These are phyloP conservation scores for Mikania micrantha DNA, from an alignment of 129 eudicot genomes.

Conservation along the genomic window DNA sequence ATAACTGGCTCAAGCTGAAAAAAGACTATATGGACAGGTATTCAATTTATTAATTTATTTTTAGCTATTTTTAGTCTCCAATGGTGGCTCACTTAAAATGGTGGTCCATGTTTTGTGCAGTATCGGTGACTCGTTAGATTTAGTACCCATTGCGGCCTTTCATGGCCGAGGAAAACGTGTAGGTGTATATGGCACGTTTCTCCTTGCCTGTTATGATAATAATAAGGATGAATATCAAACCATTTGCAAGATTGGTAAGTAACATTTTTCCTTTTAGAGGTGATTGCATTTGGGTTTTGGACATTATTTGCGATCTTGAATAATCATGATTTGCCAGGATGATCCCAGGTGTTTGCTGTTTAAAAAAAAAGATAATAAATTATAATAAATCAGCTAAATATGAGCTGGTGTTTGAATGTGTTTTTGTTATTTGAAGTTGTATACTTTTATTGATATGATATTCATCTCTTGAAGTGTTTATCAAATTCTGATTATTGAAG, in stretches of 20 bases:
- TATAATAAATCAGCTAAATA: background rate
- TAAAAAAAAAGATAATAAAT: background rate
- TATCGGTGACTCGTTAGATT: slow-evolving; percentile 86
- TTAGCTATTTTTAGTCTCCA: background rate
- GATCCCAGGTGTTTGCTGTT: too few species aligned
- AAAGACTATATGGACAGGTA: slow-evolving; percentile 96
- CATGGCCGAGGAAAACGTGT: slow-evolving; percentile 90
- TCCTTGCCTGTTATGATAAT: slow-evolving; percentile 90
- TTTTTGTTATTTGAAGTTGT: background rate
- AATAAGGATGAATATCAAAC: slow-evolving; percentile 82
- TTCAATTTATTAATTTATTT: background rate
- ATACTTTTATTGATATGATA: background rate
- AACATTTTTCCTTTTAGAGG: background rate
- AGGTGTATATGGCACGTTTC: slow-evolving; percentile 94
- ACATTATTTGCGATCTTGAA: background rate
- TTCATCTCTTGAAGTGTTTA: background rate
- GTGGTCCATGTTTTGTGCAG: slow-evolving; percentile 37
- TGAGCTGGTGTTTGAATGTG: background rate
- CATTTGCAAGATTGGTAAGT: slow-evolving; percentile 84
- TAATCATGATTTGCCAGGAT: too few species aligned
- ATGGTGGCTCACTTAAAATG: background rate
- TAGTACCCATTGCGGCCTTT: slow-evolving; percentile 92
- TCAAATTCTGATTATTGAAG: background rate
- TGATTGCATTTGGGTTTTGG: background rate
- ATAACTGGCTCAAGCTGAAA: slow-evolving; percentile 92